A percentile compares a stretch with the other conserved stretches of the same genome.
phyloP scores from a whole-genome alignment of 768 basidiomycete genomes.

The Naganishia vaughanmartiniae region DNA sequence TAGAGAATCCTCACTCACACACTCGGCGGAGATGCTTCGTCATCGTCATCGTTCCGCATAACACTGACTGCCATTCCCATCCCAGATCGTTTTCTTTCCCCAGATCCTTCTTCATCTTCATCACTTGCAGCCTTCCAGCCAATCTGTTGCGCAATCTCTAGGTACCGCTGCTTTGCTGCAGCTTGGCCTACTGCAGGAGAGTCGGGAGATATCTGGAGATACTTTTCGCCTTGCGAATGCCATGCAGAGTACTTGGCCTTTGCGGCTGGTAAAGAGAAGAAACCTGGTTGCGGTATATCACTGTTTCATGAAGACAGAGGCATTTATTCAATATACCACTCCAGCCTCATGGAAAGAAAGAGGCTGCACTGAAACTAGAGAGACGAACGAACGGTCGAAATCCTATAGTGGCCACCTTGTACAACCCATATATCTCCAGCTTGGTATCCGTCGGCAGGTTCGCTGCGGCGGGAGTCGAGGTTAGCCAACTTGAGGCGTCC shows the following conservation, averaged over 20 bases:
- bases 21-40: too few relatives aligned
- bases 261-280: slow-evolving; percentile 42
- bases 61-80: slow-evolving; percentile 44
- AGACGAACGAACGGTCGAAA: slow-evolving; percentile 42
- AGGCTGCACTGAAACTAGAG: neutral
- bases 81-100: slow-evolving; percentile 26
- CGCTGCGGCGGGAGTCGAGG: slow-evolving; percentile 43
- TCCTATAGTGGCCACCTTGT: slow-evolving; percentile 38
- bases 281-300: slow-evolving; percentile 38
- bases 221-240: slow-evolving; percentile 31
- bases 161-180: slow-evolving; percentile 40
- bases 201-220: slow-evolving; percentile 11
- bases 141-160: slow-evolving; percentile 39
- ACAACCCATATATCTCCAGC: slow-evolving; percentile 50
- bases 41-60: slow-evolving; percentile 31
- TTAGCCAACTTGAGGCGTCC: slow-evolving; percentile 41
- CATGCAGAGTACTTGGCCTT: slow-evolving; percentile 50
- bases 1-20: neutral
- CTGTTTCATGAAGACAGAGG: slow-evolving; percentile 28
- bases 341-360: neutral
- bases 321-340: neutral
- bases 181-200: neutral
- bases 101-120: slow-evolving; percentile 29
- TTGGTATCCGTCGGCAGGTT: slow-evolving; percentile 43
- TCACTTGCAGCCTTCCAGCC: slow-evolving; percentile 41